Evolutionary conservation across 768 basidiomycete genomes (phyloP), one percentile per base, ranked within the genome.

Genomic region (Phanerochaete sordida): DNA sequence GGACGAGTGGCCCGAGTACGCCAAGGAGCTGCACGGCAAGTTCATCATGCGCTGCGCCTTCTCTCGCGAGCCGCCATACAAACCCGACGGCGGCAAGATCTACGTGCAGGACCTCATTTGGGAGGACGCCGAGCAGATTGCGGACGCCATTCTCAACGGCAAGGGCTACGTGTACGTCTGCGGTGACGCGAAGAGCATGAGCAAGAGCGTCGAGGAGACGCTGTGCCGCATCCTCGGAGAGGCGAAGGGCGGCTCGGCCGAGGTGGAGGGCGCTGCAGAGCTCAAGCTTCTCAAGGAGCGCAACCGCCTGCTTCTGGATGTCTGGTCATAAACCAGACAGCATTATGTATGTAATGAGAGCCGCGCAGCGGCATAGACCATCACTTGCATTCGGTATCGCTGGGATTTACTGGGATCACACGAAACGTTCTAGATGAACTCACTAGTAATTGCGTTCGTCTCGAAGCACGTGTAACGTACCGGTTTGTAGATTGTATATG

Each of bases 131-230:
- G 86, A 87, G 72, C 81, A 86, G 58, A 82, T 99, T 56, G 91
- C 90, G 11, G 87, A 95, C 58, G 88, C 91, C 19, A 93, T 99
- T 66, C 79, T 97, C 63, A 91, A 91, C 64, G 91, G 93, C 73
- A 94, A 98, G 76, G 97, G 93, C n/a, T 96, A 95, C 73, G 83
- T 97, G 2, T 98, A 98, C 74, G 92, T 98, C 63, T 98, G 95
- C 67, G 95, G 95, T 69, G 95, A 98, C 68, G 95, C 95, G 57
- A 96, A 93, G 82, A 84, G 82, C 73, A 99, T 99, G 97, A 88
- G 88, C 73, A 95, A 93, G 73, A 84, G 89, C 45, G 97, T 99
- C 23, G 97, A 99, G 75, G 93, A 96, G 65, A 83, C 86, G 47
- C 78, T 99, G 44, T 87, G 87, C 59, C 80, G 77, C 63, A 88